phyloP scores from a whole-genome alignment of 1,284 basidiomycete genomes.

The Ceratobasidium sp. region DNA sequence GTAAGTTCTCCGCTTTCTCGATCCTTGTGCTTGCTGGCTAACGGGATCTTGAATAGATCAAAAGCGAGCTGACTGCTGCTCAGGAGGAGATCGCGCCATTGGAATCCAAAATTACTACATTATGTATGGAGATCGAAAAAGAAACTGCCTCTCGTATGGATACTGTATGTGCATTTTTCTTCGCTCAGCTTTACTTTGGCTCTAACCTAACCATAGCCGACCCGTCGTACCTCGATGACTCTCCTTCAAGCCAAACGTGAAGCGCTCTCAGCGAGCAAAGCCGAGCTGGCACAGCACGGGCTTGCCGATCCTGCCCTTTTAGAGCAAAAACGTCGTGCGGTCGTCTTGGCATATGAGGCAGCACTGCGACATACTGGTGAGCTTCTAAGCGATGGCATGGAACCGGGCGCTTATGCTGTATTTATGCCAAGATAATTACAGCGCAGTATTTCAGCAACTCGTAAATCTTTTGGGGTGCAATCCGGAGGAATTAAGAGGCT shows the following conservation, averaged over 20 bases:
- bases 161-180: conserved; percentile 58
- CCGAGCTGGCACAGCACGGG: conserved; percentile 76
- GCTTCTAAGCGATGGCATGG: conserved; percentile 42
- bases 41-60: conserved; percentile 55
- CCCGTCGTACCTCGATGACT: conserved; percentile 48
- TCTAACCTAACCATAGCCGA: background rate
- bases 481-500: conserved; percentile 33
- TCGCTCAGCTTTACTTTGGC: background rate
- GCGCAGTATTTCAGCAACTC: conserved; percentile 32
- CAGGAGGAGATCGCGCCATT: conserved; percentile 59
- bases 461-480: conserved; percentile 28
- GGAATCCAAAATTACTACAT: conserved; percentile 49
- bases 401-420: background rate
- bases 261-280: conserved; percentile 65
- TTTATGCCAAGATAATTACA: conserved; percentile 32
- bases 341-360: conserved; percentile 78
- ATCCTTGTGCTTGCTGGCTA: background rate
- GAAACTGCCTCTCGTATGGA: conserved; percentile 68
- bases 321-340: conserved; percentile 73
- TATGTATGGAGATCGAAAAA: conserved; percentile 54
- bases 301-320: conserved; percentile 83
- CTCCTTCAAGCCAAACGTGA: conserved; percentile 54
- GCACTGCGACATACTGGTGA: conserved; percentile 85
- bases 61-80: conserved; percentile 63
- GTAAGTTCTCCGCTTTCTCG: conserved; percentile 53